These are phyloP conservation scores for Ilyonectria sp. DNA, from an alignment of 2,329 filamentous ascomycete genomes.

Conservation along the genomic window DNA sequence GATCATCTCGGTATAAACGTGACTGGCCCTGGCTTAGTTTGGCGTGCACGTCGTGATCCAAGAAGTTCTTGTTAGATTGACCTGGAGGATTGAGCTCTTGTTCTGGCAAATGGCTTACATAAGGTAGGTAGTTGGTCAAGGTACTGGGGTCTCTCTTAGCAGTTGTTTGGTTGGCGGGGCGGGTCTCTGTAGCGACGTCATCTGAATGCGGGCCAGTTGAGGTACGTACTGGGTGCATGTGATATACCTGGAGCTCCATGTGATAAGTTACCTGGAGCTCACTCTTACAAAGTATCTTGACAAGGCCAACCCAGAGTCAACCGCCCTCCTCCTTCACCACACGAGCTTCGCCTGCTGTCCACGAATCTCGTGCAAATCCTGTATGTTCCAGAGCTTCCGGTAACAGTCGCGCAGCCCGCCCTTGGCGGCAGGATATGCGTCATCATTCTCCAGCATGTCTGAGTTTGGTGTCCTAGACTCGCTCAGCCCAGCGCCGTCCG, in stretches of 20 bases:
- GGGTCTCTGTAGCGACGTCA: neutral
- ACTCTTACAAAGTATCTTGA: neutral
- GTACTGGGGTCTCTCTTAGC: too few species aligned
- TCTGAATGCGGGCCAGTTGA: neutral
- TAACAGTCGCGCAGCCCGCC: constrained; percentile 13
- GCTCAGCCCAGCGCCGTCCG: constrained; percentile 36
- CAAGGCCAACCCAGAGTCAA: neutral
- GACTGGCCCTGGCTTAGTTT: neutral
- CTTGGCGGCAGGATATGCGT: constrained; percentile 30
- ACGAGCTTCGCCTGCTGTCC: neutral
- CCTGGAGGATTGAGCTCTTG: too few species aligned
- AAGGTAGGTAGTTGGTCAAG: neutral
- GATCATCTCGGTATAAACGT: neutral
- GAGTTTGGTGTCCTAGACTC: constrained; percentile 44
- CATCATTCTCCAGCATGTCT: constrained; percentile 41
- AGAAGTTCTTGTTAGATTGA: neutral
- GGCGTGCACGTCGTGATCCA: neutral
- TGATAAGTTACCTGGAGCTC: neutral
- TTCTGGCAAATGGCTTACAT: neutral
- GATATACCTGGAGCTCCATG: neutral
- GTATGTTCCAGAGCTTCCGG: constrained; percentile 15
- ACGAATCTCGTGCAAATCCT: constrained; percentile 13
- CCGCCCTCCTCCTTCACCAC: constrained; percentile 1
- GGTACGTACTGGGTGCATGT: constrained; percentile 4
- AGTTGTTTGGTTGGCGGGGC: neutral